Evolutionary conservation across 2,329 filamentous ascomycete species (phyloP).

Genomic region (Bipolaris bicolor): DNA sequence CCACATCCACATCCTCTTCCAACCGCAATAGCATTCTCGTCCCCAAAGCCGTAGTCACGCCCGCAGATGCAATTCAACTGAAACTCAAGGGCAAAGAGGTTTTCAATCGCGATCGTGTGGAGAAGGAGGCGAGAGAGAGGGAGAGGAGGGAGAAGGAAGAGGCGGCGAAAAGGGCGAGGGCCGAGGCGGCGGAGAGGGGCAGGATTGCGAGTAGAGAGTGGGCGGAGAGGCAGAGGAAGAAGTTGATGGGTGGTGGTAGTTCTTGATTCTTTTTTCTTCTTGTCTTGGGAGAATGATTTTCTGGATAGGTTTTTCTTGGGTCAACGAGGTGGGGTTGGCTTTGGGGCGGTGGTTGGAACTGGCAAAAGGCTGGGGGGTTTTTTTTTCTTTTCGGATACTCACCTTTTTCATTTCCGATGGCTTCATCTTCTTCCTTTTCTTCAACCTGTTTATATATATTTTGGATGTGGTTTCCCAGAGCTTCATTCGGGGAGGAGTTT

Average conservation of each 20-base stretch:
- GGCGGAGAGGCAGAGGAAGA: constrained; percentile 57
- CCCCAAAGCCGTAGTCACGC: constrained; percentile 35
- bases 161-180: constrained; percentile 54
- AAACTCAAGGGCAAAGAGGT: constrained; percentile 54
- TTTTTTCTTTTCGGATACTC: neutral
- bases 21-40: constrained; percentile 36
- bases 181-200: constrained; percentile 54
- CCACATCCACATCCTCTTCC: constrained; percentile 29
- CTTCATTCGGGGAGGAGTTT: too few species aligned
- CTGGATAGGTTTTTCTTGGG: neutral
- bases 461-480: too few species aligned
- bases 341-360: too few species aligned
- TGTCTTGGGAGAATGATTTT: too few species aligned
- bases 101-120: constrained; percentile 53
- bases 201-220: constrained; percentile 55
- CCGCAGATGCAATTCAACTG: constrained; percentile 39
- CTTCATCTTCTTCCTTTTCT: neutral
- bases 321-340: too few species aligned
- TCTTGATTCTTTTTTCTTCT: neutral
- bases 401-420: too few species aligned
- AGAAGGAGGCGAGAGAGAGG: constrained; percentile 50
- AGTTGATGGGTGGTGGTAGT: constrained; percentile 27
- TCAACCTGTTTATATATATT: neutral
- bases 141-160: constrained; percentile 56
- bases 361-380: neutral